Base-by-base conservation (phyloP, 306 rosid species). In the Quercus glauca region DNA sequence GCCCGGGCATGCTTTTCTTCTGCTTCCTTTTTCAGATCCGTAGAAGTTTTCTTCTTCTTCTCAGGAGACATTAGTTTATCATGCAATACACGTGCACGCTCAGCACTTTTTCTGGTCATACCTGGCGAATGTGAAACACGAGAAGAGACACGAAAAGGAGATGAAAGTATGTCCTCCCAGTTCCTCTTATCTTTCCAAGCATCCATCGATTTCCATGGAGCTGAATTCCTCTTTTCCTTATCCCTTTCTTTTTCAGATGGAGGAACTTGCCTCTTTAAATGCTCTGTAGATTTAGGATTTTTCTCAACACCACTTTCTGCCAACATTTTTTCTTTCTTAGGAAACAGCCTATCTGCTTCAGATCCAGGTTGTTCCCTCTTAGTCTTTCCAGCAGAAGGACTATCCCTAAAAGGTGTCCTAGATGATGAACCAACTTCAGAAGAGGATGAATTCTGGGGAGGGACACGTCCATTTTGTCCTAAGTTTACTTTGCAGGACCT, bases 161-260 rank as follows among this genome's bases (percentile, higher is more conserved):
- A 95, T 71, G 97, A 91, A 74, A 95, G 98, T 80, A 95, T 92
- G 79, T 95, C 96, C 85, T 85, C 93, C 99, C 99, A 95, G 77
- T 95, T 90, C 83, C 99, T 91, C 86, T 91, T 92, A 86, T 92
- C 98, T 78, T 91, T 95, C 99, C 99, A 95, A 86, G 99, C 99
- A 88, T 91, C 88, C 99, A 92, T 76, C 78, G 96, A 95, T 74
- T 86, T 92, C 85, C 98, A 88, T 14, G 88, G 85, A 81, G 90
- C 90, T 67, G 76, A 69, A 83, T 82, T 86, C 83, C 92, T 92
- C 86, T 79, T 95, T 61, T 91, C 97, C 73, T 81, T 85, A 45
- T 80, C 91, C 92, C 80, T 95, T 51, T 94, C 97, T 79, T 89
- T 92, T 79, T 91, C 97, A 17, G 87, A 80, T 64, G 81, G 60